Evolutionary conservation across 163 green algal species (phyloP).

Genomic region (Picocystis sp.): DNA sequence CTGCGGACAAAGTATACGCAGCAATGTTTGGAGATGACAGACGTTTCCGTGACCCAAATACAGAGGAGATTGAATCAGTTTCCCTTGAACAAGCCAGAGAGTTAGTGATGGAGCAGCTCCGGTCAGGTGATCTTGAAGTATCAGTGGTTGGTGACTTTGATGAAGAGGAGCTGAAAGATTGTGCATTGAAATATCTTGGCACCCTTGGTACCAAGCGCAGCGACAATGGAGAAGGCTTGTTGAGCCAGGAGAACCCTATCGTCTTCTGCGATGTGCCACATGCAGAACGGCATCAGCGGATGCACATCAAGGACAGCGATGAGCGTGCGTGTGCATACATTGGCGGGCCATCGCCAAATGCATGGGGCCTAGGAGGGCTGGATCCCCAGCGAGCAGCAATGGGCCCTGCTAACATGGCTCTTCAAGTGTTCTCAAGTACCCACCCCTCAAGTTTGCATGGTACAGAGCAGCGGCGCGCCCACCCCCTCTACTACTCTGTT

Average conservation of each 20-base stretch:
- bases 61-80: constrained; percentile 71
- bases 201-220: constrained; percentile 27
- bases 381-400: too few species aligned
- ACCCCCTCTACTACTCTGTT: constrained; percentile 53
- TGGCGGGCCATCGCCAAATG: constrained; percentile 58
- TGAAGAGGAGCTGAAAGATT: constrained; percentile 41
- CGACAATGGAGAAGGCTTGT: background rate
- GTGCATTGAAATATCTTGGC: constrained; percentile 69
- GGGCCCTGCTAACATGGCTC: too few species aligned
- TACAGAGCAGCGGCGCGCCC: constrained; percentile 14
- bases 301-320: constrained; percentile 62
- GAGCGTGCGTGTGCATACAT: constrained; percentile 85
- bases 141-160: constrained; percentile 84
- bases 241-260: background rate
- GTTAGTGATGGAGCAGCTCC: constrained; percentile 52
- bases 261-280: constrained; percentile 5
- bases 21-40: constrained; percentile 66
- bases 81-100: constrained; percentile 45
- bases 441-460: too few species aligned
- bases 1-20: constrained; percentile 55
- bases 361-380: constrained; percentile 37
- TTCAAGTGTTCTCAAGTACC: too few species aligned
- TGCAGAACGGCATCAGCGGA: constrained; percentile 12
- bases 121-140: constrained; percentile 60
- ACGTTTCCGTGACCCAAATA: constrained; percentile 62